These are phyloP conservation scores for Amaranthus palmeri DNA, from an alignment of 148 eudicot genomes.

Conservation along the genomic window DNA sequence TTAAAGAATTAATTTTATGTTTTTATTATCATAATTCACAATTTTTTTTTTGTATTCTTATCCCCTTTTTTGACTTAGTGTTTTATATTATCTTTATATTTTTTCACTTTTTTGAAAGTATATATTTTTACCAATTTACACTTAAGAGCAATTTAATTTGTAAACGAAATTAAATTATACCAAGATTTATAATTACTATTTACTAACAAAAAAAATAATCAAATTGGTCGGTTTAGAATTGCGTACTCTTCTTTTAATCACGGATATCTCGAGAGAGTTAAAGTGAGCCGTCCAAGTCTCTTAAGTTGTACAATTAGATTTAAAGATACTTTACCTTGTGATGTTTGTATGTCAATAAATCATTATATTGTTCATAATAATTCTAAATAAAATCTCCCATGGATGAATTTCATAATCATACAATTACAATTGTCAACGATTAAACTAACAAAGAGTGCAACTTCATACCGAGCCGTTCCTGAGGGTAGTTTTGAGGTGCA, in stretches of 20 bases:
- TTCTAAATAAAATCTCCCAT: background rate
- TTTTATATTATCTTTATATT: slow-evolving; percentile 8
- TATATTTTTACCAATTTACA: background rate
- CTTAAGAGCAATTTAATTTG: background rate
- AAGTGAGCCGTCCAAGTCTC: slow-evolving; percentile 24
- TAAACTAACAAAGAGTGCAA: too few species aligned
- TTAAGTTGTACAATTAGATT: background rate
- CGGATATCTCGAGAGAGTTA: slow-evolving; percentile 30
- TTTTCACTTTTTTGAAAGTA: too few species aligned
- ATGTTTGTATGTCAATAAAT: slow-evolving; percentile 12
- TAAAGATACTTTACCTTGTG: slow-evolving; percentile 27
- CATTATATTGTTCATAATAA: too few species aligned
- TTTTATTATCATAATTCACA: too few species aligned
- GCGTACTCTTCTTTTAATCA: slow-evolving; percentile 16
- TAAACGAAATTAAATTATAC: background rate
- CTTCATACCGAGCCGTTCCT: too few species aligned
- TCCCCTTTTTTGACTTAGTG: background rate
- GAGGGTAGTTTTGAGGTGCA: too few species aligned
- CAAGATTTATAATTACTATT: background rate
- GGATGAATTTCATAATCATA: background rate
- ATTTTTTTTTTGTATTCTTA: too few species aligned
- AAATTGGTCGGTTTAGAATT: too few species aligned
- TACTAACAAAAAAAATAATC: background rate
- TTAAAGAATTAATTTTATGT: too few species aligned
- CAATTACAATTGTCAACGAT: too few species aligned